Conservation (phyloP, 116 monocot species). For the Posidonia oceanica region DNA sequence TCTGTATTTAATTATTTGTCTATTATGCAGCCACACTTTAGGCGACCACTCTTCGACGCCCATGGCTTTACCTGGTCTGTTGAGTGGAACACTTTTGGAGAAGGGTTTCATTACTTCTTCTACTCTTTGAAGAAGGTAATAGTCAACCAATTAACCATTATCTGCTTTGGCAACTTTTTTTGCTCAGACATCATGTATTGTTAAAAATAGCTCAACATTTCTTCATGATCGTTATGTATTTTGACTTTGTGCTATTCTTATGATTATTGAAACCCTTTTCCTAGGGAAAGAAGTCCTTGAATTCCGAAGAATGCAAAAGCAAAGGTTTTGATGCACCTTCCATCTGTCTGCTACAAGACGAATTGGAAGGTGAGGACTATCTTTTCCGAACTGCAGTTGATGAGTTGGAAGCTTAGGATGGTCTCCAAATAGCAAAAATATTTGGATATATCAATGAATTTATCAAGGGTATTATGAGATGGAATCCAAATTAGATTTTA, state of each 20-base stretch:
- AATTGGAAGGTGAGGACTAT: conserved; percentile 58
- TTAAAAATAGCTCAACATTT: too few relatives aligned
- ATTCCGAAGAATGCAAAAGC: neutral
- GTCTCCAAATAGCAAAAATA: neutral
- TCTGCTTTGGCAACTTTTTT: too few relatives aligned
- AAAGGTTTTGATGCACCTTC: conserved; percentile 10
- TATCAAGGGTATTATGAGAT: too few relatives aligned
- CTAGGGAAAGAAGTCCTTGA: conserved; percentile 38
- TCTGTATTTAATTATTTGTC: neutral
- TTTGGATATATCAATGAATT: too few relatives aligned
- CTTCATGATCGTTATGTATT: too few relatives aligned
- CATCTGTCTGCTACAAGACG: conserved; percentile 44
- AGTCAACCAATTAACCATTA: neutral
- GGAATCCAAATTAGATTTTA: too few relatives aligned
- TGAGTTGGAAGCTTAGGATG: conserved; percentile 17
- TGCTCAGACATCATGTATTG: too few relatives aligned
- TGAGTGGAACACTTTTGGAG: conserved; percentile 69
- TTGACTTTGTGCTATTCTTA: conserved; percentile 1
- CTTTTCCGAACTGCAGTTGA: conserved; percentile 43
- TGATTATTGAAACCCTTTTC: neutral
- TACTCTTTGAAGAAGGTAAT: conserved; percentile 74
- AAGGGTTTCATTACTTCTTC: conserved; percentile 92
- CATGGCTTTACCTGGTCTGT: conserved; percentile 77
- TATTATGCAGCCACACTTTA: conserved; percentile 75
- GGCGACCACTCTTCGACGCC: conserved; percentile 61